phyloP scores from a whole-genome alignment of 2,329 filamentous ascomycete species.

The Trichoderma sp. region DNA sequence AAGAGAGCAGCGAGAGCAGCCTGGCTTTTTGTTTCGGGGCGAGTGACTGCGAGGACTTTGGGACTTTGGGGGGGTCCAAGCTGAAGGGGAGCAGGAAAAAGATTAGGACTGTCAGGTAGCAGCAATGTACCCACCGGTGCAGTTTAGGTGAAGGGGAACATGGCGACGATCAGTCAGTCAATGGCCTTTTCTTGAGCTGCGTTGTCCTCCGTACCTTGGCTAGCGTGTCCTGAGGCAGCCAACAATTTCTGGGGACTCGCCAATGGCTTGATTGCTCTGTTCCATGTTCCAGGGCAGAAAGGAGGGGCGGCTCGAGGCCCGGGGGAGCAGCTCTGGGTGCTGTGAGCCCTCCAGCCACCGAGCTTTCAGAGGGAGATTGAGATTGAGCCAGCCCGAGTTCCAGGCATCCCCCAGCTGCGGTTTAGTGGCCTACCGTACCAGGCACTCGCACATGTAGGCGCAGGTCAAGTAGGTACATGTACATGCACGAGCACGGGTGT shows the following conservation, averaged over 20 bases:
- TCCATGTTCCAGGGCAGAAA: conserved; percentile 5
- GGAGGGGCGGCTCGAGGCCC: background rate
- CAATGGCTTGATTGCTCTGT: conserved; percentile 11
- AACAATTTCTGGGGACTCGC: conserved; percentile 19
- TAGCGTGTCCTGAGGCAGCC: conserved; percentile 20
- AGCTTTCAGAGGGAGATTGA: background rate
- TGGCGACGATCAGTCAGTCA: background rate
- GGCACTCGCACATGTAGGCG: background rate
- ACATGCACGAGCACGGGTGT: background rate
- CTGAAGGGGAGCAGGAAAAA: background rate
- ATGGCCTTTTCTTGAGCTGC: background rate
- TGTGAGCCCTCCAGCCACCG: background rate
- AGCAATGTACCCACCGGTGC: background rate
- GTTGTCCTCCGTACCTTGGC: conserved; percentile 7
- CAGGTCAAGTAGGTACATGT: background rate
- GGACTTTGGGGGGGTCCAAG: background rate
- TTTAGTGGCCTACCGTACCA: background rate
- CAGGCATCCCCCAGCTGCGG: background rate
- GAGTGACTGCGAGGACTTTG: background rate
- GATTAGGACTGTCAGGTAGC: background rate
- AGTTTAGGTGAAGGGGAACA: background rate
- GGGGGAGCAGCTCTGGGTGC: background rate
- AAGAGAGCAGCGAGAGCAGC: background rate
- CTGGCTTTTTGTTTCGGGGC: background rate
- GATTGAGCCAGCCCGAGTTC: background rate